Evolutionary conservation across 192 early-diverging fungal genomes (phyloP), one percentile per base, ranked within the genome.

Genomic region (Diversispora eburnea): DNA sequence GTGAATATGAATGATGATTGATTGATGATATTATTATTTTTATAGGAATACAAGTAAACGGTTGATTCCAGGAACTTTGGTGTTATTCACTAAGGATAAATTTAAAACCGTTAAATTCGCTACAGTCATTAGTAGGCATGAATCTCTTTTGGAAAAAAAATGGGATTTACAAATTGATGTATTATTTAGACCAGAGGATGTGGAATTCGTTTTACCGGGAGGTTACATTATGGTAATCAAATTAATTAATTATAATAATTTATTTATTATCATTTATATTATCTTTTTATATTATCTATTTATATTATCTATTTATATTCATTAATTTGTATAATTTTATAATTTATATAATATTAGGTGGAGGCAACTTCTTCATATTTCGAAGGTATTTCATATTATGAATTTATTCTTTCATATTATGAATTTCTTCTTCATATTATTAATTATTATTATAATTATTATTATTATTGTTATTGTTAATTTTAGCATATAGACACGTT

Each of bases 61-160:
- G 39, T 74, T 88, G 46, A 78, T 86, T 43, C 78, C 84, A 17
- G 86, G 86, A n/a, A 74, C 84, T 2, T 72, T 86, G 6, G 85
- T 88, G n/a, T 71, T 83, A 10, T 73, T 88, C 8, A 83, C 86
- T 0, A 77, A 73, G 15, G 82, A 88, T 47, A 46, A 84, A 15
- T 88, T 88, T 72, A 68, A 82, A 12, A 74, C 73, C 49, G 76
- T 82, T 43, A 79, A 83, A 12, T 74, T 88, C 19, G 86, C 80
- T 0, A 84, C 81, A 0, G 82, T 88, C 8, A 68, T 81, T 3
- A 76, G 83, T 42, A 70, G 86, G 41, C 80, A 80, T 20, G 5
- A 69, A 1, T 69, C 75, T 20, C 76, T 70, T 13, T 66, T 82
- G 3, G 45, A 66, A 49, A 72, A 78, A 10, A 63, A 58, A 8